Base-by-base conservation (phyloP, 441 rosid species). In the Kokia cookei region DNA sequence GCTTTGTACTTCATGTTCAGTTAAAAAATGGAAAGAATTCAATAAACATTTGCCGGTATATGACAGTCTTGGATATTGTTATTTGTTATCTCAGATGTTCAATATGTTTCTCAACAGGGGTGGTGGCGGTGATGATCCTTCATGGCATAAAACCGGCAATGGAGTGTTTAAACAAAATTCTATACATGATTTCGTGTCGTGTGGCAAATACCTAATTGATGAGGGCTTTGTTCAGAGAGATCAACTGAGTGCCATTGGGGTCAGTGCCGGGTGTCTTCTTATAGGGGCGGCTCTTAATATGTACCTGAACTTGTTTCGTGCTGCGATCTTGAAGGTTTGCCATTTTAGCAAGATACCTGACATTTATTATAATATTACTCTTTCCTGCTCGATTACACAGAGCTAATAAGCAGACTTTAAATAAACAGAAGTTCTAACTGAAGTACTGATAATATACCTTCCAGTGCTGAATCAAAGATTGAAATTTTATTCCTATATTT, bases 111-210 rank as follows among this genome's bases (percentile, higher is more conserved):
- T 76, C 78, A 45, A 61, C 89, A 91, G 96, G 82, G 99, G 97
- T 19, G 97, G 98, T n/a, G 87, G 83, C 1, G 83, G 83, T 68
- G 76, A 88, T 47, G 93, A 89, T 75, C 80, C 87, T 75, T 81
- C 86, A 24, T 95, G 99, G 98, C 99, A 93, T 84, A 85, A 86
- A 87, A 86, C 86, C 1, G 99, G 98, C 37, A 83, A 83, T 40
- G 83, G 93, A 60, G 67, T 86, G 54, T 65, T 77, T 79, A 93
- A 95, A 81, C 79, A 50, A 37, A 93, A 90, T 76, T 95, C 99
- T 17, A 79, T 95, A 64, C 72, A 84, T 76, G 99, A 95, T 77
- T 91, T 90, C 59, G 68, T 85, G 71, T 81, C 88, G 55, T 88
- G 97, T 66, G 90, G 87, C 5, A 80, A 82, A 5, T 90, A 84